Percentiles rank a stretch among this genome's conserved stretches.
Evolutionary conservation across 805 yeast species (phyloP).

Genomic region (Saccharomycopsis javanensis): DNA sequence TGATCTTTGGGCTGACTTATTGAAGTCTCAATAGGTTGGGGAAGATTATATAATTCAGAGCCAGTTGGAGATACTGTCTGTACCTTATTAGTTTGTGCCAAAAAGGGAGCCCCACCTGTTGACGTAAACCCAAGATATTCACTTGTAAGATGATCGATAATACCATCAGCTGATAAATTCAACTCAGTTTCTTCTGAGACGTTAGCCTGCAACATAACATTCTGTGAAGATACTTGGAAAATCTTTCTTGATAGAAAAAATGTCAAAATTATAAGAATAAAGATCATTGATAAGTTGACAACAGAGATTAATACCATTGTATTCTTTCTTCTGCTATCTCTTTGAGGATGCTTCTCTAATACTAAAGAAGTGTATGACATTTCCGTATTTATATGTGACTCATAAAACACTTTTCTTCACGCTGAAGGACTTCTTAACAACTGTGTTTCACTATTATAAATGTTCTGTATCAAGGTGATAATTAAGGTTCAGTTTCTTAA

Average conservation of each 20-base stretch:
- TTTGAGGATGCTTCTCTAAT: not conserved
- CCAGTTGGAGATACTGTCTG: conserved; percentile 13
- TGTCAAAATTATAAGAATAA: not conserved
- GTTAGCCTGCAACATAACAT: not conserved
- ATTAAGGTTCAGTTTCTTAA: no score
- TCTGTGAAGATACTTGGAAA: not conserved
- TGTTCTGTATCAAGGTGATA: no score
- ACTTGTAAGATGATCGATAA: not conserved
- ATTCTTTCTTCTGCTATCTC: not conserved
- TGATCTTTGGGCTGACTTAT: conserved; percentile 18
- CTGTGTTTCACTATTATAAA: no score
- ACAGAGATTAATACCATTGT: not conserved
- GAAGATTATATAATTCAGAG: conserved; percentile 6
- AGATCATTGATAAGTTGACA: not conserved
- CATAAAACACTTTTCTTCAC: no score
- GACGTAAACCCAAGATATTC: conserved; percentile 16
- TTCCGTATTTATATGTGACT: no score
- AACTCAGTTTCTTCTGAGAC: not conserved
- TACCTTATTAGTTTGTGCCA: conserved; percentile 13
- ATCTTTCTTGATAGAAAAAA: not conserved
- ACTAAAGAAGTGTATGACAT: not conserved
- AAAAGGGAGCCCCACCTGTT: conserved; percentile 19
- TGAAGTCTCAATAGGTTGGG: conserved; percentile 20
- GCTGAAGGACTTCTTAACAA: no score
- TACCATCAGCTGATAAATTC: not conserved